Evolutionary conservation across 495 filamentous ascomycete genomes (phyloP).

Genomic region (Podospora bellae-mahoneyi): DNA sequence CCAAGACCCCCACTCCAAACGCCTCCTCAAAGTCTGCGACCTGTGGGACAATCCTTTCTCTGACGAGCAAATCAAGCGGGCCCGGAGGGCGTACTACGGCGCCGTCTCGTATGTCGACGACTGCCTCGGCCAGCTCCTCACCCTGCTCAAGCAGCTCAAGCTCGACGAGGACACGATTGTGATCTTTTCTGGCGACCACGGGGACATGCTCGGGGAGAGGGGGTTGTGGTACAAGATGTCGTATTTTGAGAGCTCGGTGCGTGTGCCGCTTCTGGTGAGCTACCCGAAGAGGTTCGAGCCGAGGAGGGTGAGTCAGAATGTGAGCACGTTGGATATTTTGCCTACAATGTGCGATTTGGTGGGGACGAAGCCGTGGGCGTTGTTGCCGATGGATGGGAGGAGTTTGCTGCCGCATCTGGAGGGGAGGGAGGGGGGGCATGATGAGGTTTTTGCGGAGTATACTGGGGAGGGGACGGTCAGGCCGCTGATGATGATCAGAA

Average conservation of each 20-base stretch:
- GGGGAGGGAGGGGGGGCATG: slow-evolving; percentile 51
- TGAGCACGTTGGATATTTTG: slow-evolving; percentile 81
- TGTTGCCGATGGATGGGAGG: slow-evolving; percentile 72
- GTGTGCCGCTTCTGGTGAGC: slow-evolving; percentile 76
- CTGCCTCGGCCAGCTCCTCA: slow-evolving; percentile 74
- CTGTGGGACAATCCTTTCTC: slow-evolving; percentile 72
- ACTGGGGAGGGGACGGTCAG: slow-evolving; percentile 83
- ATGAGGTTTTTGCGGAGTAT: slow-evolving; percentile 84
- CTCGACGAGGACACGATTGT: slow-evolving; percentile 79
- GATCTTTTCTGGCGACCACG: slow-evolving; percentile 84
- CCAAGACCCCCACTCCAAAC: slow-evolving; percentile 77
- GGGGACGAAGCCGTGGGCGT: slow-evolving; percentile 56
- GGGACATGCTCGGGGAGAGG: slow-evolving; percentile 88
- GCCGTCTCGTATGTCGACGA: slow-evolving; percentile 87
- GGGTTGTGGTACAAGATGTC: slow-evolving; percentile 94
- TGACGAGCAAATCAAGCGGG: slow-evolving; percentile 73
- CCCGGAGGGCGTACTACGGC: slow-evolving; percentile 81
- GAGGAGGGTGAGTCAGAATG: slow-evolving; percentile 68
- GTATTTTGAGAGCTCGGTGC: slow-evolving; percentile 79
- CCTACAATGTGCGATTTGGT: slow-evolving; percentile 82
- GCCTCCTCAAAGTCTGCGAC: slow-evolving; percentile 76
- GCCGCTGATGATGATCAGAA: slow-evolving; percentile 86
- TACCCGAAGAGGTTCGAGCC: slow-evolving; percentile 64
- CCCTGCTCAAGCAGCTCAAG: slow-evolving; percentile 67
- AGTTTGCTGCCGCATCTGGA: slow-evolving; percentile 70